Evolutionary conservation across 2,329 filamentous ascomycete species (phyloP), one percentile per base, ranked within the genome.

Genomic region (Exophiala oligosperma): DNA sequence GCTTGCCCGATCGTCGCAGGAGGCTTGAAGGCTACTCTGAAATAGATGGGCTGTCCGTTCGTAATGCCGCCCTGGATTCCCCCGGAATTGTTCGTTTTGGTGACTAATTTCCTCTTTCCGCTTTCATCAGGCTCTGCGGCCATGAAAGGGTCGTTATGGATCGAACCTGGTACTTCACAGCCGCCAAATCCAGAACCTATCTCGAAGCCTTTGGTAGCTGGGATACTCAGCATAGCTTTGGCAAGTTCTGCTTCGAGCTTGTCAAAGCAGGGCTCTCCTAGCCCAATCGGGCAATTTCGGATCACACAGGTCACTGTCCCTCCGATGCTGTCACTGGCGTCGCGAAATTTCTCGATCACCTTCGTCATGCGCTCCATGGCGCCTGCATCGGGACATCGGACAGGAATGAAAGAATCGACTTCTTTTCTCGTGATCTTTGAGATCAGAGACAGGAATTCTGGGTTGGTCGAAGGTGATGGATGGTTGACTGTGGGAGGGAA

Each of bases 301-400:
- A 97, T 92, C 40, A 97, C 90, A 69, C 93, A 97, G 47, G 92
- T 96, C 17, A 97, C 92, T 11, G 91, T 96, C 61, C 94, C 94
- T 59, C 94, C 94, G 66, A 96, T 97, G 77, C 89, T 93, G 79
- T 97, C 93, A 59, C 91, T 76, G 58, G 80, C 81, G 67, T 96
- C 91, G 56, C 87, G 83, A 77, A 89, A 92, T 47, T 87, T 83
- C 67, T 87, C 89, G 67, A 97, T 92, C 66, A 85, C 76, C 8
- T 88, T 81, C 68, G 88, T 88, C 92, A 97, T 97, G 66, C 83
- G 83, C 62, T 79, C 78, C 14, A 84, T 80, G 3, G 81, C 81
- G 5, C 80, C 81, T 37, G 80, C 75, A 69, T 93, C 81, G 4
- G 94, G 94, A 77, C 92, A 97, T 66, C 94, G 85, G 49, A 96